Percentiles rank a stretch among this genome's conserved stretches.
Conservation (phyloP, 2,329 filamentous ascomycete species). For the Metarhizium brunneum region DNA sequence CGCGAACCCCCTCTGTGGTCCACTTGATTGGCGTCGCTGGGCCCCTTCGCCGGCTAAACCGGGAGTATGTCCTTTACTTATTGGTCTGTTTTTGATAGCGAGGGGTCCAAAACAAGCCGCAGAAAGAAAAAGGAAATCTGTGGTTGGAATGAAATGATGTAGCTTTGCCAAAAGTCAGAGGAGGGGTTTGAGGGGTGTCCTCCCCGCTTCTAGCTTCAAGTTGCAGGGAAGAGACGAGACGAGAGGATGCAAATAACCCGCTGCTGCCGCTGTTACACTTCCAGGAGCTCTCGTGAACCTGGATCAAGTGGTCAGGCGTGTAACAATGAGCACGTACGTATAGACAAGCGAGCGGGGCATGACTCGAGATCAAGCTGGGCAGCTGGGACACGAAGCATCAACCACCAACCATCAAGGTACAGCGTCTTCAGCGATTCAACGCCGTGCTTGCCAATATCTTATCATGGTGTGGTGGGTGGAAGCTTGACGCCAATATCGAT, state of each 20-base stretch:
- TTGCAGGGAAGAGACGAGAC: neutral
- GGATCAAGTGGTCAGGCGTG: neutral
- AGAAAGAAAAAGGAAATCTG: too few species aligned
- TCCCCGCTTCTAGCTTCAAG: neutral
- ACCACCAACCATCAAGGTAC: too few species aligned
- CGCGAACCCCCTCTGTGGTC: neutral
- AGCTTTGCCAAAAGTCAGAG: neutral
- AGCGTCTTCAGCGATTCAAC: too few species aligned
- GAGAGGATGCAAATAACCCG: neutral
- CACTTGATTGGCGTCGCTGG: neutral
- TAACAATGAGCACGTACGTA: neutral
- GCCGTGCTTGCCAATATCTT: too few species aligned
- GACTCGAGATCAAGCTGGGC: too few species aligned
- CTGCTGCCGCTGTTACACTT: neutral
- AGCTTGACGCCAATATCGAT: too few species aligned
- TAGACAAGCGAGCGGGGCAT: neutral
- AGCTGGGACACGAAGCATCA: too few species aligned
- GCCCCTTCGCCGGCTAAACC: neutral
- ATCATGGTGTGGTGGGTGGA: too few species aligned
- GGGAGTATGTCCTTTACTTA: neutral
- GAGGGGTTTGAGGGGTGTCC: neutral
- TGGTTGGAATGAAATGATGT: neutral
- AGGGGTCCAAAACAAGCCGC: too few species aligned
- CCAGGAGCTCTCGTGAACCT: neutral
- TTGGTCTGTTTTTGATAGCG: too few species aligned